These are phyloP conservation scores for Cladosporium sp. DNA, from an alignment of 2,329 filamentous ascomycete genomes.

Conservation along the genomic window DNA sequence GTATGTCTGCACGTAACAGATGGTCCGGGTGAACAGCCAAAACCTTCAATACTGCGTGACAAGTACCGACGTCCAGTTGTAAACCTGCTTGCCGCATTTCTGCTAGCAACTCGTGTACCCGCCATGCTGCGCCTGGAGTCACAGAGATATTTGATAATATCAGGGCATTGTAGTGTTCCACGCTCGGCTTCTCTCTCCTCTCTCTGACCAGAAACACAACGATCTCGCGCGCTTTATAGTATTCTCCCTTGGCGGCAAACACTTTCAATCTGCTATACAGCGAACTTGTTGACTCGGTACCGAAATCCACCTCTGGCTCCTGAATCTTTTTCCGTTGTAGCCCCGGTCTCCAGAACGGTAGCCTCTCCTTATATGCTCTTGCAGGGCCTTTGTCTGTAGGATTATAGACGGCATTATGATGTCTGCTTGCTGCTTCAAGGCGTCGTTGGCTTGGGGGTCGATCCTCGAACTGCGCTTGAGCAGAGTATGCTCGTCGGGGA, in stretches of 20 bases:
- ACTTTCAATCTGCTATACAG: constrained; percentile 54
- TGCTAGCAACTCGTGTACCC: constrained; percentile 63
- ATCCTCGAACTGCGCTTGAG: constrained; percentile 1
- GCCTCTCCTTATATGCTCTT: neutral
- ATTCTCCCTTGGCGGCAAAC: constrained; percentile 41
- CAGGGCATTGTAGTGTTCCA: constrained; percentile 70
- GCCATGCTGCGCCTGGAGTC: constrained; percentile 63
- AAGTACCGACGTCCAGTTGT: constrained; percentile 64
- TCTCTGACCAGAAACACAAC: constrained; percentile 60
- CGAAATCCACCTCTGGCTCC: constrained; percentile 2
- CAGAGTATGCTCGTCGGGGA: constrained; percentile 8
- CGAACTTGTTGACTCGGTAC: constrained; percentile 25
- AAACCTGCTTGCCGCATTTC: constrained; percentile 69
- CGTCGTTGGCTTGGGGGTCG: neutral
- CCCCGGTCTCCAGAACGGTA: neutral
- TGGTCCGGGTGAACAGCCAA: constrained; percentile 86
- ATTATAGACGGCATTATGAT: constrained; percentile 2
- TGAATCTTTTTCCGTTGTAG: neutral
- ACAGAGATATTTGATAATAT: constrained; percentile 70
- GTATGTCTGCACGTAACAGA: constrained; percentile 66
- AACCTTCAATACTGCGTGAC: constrained; percentile 71
- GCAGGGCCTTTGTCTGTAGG: neutral
- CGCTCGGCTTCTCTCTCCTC: constrained; percentile 57
- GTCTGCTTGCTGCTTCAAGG: constrained; percentile 2
- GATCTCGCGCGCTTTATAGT: constrained; percentile 45